phyloP scores from a whole-genome alignment of 2,329 filamentous ascomycete genomes.

The Chaetomiaceae sp. region DNA sequence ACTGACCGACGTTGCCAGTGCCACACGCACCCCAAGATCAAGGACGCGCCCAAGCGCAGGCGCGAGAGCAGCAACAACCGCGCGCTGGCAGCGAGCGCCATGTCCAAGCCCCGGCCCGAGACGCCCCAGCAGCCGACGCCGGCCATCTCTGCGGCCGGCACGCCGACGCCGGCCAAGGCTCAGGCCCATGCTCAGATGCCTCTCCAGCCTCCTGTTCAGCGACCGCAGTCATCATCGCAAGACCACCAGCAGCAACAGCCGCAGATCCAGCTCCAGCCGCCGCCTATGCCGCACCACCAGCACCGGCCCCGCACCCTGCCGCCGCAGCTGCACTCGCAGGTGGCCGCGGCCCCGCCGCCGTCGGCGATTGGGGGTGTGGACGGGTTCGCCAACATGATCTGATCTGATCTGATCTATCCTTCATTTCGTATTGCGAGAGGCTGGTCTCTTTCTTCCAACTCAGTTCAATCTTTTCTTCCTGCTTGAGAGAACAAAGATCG shows the following conservation, averaged over 20 bases:
- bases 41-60: slow-evolving; percentile 64
- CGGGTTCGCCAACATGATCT: slow-evolving; percentile 46
- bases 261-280: slow-evolving; percentile 24
- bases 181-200: slow-evolving; percentile 25
- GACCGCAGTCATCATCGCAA: slow-evolving; percentile 26
- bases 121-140: slow-evolving; percentile 43
- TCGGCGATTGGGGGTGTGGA: slow-evolving; percentile 31
- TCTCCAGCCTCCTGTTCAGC: slow-evolving; percentile 29
- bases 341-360: slow-evolving; percentile 26
- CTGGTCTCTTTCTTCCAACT: not conserved
- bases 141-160: slow-evolving; percentile 34
- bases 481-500: not conserved
- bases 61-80: slow-evolving; percentile 56
- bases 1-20: slow-evolving; percentile 44
- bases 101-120: slow-evolving; percentile 47
- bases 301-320: slow-evolving; percentile 21
- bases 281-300: slow-evolving; percentile 15
- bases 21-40: slow-evolving; percentile 67
- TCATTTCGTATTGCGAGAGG: not conserved
- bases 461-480: not conserved
- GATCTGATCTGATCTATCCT: slow-evolving; percentile 16
- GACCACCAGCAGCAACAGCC: slow-evolving; percentile 12
- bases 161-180: slow-evolving; percentile 35
- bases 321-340: slow-evolving; percentile 25
- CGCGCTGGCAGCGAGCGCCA: slow-evolving; percentile 38